Evolutionary conservation across 306 rosid species (phyloP).

Genomic region (Abrus pulchellus): DNA sequence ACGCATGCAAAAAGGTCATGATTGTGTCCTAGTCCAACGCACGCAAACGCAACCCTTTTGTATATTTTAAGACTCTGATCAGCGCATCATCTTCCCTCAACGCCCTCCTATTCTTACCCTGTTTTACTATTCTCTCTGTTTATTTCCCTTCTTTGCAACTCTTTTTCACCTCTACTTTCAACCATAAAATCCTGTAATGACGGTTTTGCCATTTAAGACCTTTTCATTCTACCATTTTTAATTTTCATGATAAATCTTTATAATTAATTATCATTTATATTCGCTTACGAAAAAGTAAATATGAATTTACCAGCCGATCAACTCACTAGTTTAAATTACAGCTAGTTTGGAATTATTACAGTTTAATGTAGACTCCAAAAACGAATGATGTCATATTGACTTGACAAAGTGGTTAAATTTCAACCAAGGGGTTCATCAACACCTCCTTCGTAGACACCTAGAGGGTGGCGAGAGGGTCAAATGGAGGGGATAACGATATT

Average conservation of each 20-base stretch:
- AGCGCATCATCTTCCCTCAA: conserved; percentile 51
- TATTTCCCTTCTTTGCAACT: not conserved
- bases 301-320: no score
- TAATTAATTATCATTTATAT: no score
- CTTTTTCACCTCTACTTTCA: not conserved
- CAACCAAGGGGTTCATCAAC: no score
- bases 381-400: no score
- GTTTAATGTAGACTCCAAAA: not conserved
- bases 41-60: conserved; percentile 65
- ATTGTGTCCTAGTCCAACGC: conserved; percentile 76
- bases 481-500: no score
- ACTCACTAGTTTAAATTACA: not conserved
- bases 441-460: no score
- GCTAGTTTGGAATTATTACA: not conserved
- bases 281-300: no score
- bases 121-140: conserved; percentile 44
- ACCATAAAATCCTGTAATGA: not conserved
- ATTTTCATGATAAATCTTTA: no score
- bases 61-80: conserved; percentile 69
- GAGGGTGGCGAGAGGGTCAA: no score
- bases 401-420: no score
- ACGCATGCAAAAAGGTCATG: conserved; percentile 93
- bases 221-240: not conserved
- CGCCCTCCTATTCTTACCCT: conserved; percentile 33
- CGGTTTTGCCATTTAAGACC: not conserved